Percentiles rank a stretch among this genome's conserved stretches.
Conservation (phyloP, 331 rosid genomes). For the Quercus tomentella region DNA sequence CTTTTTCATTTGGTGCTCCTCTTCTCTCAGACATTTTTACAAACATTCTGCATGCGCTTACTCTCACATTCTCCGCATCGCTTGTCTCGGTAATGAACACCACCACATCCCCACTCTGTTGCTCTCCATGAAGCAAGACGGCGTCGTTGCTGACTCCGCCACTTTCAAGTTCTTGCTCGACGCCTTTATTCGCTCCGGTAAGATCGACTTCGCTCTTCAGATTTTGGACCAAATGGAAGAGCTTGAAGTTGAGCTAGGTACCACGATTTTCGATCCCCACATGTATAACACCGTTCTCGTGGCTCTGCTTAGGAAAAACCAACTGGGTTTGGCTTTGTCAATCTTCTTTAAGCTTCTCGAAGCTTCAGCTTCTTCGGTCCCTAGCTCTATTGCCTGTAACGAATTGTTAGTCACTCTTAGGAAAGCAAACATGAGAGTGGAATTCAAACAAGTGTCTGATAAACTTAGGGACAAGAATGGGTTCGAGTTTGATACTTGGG, state of each 20-base stretch:
- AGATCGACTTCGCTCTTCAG: slow-evolving; percentile 47
- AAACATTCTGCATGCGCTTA: slow-evolving; percentile 31
- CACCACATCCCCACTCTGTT: slow-evolving; percentile 48
- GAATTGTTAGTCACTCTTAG: slow-evolving; percentile 61
- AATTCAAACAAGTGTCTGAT: slow-evolving; percentile 52
- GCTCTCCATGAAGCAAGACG: slow-evolving; percentile 40
- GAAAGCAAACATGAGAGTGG: slow-evolving; percentile 57
- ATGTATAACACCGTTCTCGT: slow-evolving; percentile 49
- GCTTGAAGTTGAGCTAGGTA: slow-evolving; percentile 2
- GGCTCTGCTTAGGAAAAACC: slow-evolving; percentile 58
- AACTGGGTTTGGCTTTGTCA: slow-evolving; percentile 58
- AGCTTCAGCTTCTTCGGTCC: slow-evolving; percentile 10
- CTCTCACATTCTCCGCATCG: slow-evolving; percentile 45
- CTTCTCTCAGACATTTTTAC: slow-evolving; percentile 28
- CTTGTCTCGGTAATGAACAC: slow-evolving; percentile 37
- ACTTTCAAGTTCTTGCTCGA: slow-evolving; percentile 59
- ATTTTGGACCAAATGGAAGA: slow-evolving; percentile 54
- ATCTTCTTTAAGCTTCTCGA: slow-evolving; percentile 53
- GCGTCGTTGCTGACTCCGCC: slow-evolving; percentile 36
- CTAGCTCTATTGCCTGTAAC: slow-evolving; percentile 45
- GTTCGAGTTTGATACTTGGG: slow-evolving; percentile 49
- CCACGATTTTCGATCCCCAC: slow-evolving; percentile 20
- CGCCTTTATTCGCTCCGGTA: slow-evolving; percentile 39
- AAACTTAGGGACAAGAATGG: slow-evolving; percentile 37
- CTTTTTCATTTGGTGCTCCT: slow-evolving; percentile 55